Percentiles rank a stretch among this genome's conserved stretches.
phyloP scores from a whole-genome alignment of 2,329 filamentous ascomycete species.

The Hypoxylon sp. region DNA sequence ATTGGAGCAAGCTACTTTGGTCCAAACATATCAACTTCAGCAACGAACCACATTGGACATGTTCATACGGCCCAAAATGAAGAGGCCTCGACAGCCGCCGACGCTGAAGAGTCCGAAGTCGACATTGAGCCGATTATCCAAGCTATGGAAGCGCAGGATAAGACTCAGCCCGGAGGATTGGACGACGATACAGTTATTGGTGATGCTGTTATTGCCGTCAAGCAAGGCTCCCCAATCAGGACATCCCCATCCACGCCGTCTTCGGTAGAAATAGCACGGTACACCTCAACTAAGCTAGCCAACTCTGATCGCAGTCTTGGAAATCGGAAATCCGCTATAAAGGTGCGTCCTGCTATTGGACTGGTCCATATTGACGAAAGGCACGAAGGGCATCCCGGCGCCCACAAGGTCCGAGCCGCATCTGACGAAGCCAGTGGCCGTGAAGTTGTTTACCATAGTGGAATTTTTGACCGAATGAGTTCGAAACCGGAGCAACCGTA shows the following conservation, averaged over 20 bases:
- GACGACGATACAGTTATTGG: conserved; percentile 28
- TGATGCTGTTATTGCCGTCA: conserved; percentile 27
- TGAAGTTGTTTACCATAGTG: conserved; percentile 13
- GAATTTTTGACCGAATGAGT: neutral
- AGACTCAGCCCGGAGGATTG: conserved; percentile 28
- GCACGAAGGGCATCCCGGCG: conserved; percentile 23
- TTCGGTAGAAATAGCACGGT: neutral
- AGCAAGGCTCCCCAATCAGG: conserved; percentile 30
- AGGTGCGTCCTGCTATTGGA: conserved; percentile 33
- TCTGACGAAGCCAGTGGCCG: neutral
- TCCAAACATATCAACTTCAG: conserved; percentile 16
- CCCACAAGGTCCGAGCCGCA: conserved; percentile 39
- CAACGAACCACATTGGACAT: conserved; percentile 11
- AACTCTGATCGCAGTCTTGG: conserved; percentile 29
- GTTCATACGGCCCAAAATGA: conserved; percentile 1
- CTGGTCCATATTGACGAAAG: conserved; percentile 2
- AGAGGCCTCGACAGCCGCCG: neutral
- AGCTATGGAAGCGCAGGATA: conserved; percentile 21
- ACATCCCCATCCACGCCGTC: conserved; percentile 24
- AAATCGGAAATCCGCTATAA: conserved; percentile 26
- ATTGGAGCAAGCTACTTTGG: conserved; percentile 1
- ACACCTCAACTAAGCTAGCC: conserved; percentile 17
- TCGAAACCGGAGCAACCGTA: conserved; percentile 2
- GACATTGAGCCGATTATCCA: conserved; percentile 33
- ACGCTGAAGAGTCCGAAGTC: conserved; percentile 11